Conservation (phyloP, 345 rosid species). For the Salix udensis region DNA sequence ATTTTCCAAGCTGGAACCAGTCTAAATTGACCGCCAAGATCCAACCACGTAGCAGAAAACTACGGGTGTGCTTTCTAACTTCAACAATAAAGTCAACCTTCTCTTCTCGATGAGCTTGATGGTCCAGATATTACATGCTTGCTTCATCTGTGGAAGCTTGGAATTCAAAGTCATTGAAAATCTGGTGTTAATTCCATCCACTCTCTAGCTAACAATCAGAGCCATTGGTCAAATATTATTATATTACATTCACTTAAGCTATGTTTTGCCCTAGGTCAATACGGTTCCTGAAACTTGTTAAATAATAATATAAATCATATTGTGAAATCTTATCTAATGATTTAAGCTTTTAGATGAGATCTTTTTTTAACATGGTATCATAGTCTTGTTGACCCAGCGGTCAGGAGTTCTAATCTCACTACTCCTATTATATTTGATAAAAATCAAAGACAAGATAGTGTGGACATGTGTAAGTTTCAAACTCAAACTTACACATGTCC, state of each 20-base stretch:
- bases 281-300: background rate
- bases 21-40: constrained; percentile 5
- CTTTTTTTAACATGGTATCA: no score
- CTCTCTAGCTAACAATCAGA: constrained; percentile 39
- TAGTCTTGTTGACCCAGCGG: no score
- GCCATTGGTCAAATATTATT: constrained; percentile 33
- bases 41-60: constrained; percentile 15
- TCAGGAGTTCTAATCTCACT: fast-evolving
- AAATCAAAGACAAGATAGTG: fast-evolving
- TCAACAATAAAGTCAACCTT: constrained; percentile 32
- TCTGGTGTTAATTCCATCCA: constrained; percentile 39
- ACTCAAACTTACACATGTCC: no score
- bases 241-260: background rate
- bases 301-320: no score
- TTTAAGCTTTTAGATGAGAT: no score
- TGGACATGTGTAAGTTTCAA: no score
- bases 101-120: background rate
- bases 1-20: constrained; percentile 21
- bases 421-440: no score
- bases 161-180: constrained; percentile 37
- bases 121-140: background rate
- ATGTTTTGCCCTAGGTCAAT: constrained; percentile 6
- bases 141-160: background rate
- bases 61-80: constrained; percentile 12
- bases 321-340: fast-evolving